Percentiles rank a stretch among this genome's conserved stretches.
Evolutionary conservation across 768 basidiomycete species (phyloP).

Genomic region (Neoboletus subvelutipes): DNA sequence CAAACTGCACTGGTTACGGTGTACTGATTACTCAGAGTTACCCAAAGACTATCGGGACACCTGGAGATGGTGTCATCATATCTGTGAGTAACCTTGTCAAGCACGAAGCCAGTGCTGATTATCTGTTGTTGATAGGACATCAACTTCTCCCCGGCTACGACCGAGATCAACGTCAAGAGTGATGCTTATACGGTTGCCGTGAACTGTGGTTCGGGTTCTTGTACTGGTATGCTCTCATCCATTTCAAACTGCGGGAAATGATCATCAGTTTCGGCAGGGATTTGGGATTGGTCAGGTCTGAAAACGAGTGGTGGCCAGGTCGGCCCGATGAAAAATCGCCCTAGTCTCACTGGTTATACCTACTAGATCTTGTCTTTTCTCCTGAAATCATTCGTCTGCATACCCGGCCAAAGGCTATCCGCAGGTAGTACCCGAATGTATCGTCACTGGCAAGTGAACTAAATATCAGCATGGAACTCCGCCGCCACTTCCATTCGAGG

Average conservation of each 20-base stretch:
- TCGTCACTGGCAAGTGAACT: no score
- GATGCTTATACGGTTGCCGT: slow-evolving; percentile 49
- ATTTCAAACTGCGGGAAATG: not conserved
- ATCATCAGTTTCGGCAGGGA: slow-evolving; percentile 30
- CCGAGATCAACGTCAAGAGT: slow-evolving; percentile 41
- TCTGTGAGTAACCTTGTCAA: slow-evolving; percentile 43
- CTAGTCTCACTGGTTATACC: slow-evolving; percentile 34
- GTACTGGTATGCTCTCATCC: slow-evolving; percentile 39
- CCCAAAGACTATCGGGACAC: slow-evolving; percentile 48
- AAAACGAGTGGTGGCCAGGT: slow-evolving; percentile 43
- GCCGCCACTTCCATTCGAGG: slow-evolving; percentile 7
- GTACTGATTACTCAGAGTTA: slow-evolving; percentile 66
- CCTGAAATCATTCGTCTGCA: no score
- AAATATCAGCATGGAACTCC: no score
- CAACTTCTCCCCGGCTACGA: slow-evolving; percentile 44
- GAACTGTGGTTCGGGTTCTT: slow-evolving; percentile 54
- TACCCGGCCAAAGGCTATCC: no score
- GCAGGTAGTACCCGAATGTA: no score
- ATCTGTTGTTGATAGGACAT: slow-evolving; percentile 37
- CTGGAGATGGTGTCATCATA: slow-evolving; percentile 56
- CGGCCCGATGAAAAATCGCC: slow-evolving; percentile 35
- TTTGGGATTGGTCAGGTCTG: slow-evolving; percentile 53
- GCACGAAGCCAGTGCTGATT: not conserved
- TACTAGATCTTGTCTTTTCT: slow-evolving; percentile 11
- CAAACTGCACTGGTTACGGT: slow-evolving; percentile 48